A percentile compares a stretch with the other conserved stretches of the same genome.
phyloP scores from a whole-genome alignment of 139 green algal species.

The Picochlorum sp. region DNA sequence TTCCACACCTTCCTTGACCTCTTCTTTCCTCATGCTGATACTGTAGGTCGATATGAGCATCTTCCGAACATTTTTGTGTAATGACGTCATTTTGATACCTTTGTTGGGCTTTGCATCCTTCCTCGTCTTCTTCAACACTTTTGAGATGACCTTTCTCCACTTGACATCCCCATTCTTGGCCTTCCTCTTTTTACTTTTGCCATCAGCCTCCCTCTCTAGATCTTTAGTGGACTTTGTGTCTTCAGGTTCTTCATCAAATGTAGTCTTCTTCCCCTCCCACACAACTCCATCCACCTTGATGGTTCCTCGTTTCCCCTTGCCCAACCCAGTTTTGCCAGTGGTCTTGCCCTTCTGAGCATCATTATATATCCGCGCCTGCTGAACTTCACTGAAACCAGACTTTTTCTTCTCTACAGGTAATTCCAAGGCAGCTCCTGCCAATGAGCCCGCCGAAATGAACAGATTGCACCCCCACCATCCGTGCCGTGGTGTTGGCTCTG shows the following conservation, averaged over 20 bases:
- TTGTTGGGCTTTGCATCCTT: constrained; percentile 30
- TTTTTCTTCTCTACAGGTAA: constrained; percentile 6
- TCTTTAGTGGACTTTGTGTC: constrained; percentile 8
- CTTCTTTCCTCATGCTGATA: constrained; percentile 5
- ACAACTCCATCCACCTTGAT: constrained; percentile 45
- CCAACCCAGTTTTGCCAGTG: constrained; percentile 36
- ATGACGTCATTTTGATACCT: constrained; percentile 11
- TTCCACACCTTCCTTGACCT: constrained; percentile 2
- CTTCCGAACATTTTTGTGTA: constrained; percentile 6
- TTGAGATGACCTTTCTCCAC: constrained; percentile 32
- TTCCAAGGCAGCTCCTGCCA: constrained; percentile 49
- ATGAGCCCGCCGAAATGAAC: constrained; percentile 47
- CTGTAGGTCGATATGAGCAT: constrained; percentile 10
- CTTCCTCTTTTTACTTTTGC: neutral
- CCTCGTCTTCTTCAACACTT: constrained; percentile 12
- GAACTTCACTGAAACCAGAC: constrained; percentile 58
- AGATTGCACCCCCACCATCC: constrained; percentile 70
- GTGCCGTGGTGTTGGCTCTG: constrained; percentile 19
- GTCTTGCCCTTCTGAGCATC: constrained; percentile 37
- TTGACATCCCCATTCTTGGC: constrained; percentile 20
- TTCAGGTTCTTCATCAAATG: constrained; percentile 41
- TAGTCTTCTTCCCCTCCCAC: constrained; percentile 63
- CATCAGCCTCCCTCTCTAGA: neutral
- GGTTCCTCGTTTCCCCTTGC: constrained; percentile 17
- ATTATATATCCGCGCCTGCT: constrained; percentile 34